Evolutionary conservation across 1,139 yeast genomes (phyloP).

Genomic region (Saccharomyces hybrid): DNA sequence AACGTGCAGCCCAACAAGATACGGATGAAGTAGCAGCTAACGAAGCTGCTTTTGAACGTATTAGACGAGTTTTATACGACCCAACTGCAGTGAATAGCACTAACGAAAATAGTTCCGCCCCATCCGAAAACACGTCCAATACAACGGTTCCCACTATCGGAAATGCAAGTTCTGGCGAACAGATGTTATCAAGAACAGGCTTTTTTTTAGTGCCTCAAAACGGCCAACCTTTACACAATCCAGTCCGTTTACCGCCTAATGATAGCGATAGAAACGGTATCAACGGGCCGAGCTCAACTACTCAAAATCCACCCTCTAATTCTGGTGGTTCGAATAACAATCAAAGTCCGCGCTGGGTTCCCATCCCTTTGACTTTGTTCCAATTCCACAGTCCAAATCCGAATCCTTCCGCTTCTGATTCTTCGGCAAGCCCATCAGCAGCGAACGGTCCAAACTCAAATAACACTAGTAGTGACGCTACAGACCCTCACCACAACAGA

Average conservation of each 20-base stretch:
- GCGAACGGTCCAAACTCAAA: not conserved
- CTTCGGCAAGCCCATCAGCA: not conserved
- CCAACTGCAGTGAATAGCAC: conserved; percentile 4
- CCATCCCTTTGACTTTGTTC: conserved; percentile 13
- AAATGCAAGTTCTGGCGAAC: conserved; percentile 1
- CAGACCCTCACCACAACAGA: conserved; percentile 11
- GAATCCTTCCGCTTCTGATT: not conserved
- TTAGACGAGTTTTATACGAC: conserved; percentile 22
- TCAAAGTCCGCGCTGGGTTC: conserved; percentile 16
- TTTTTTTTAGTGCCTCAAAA: not conserved
- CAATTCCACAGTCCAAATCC: conserved; percentile 1
- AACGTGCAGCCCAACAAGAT: conserved; percentile 6
- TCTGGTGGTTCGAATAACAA: conserved; percentile 3
- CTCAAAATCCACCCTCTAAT: conserved; percentile 1
- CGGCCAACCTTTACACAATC: not conserved
- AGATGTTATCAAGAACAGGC: not conserved
- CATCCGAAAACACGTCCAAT: not conserved
- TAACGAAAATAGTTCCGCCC: not conserved
- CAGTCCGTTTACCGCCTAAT: conserved; percentile 5
- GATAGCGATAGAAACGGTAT: not conserved
- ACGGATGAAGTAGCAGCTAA: conserved; percentile 10
- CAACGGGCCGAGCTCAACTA: not conserved
- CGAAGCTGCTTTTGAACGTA: conserved; percentile 24
- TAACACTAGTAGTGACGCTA: conserved; percentile 1
- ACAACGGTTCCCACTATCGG: not conserved